Base-by-base conservation (phyloP, 805 yeast genomes). In the Yarrowia sp. region DNA sequence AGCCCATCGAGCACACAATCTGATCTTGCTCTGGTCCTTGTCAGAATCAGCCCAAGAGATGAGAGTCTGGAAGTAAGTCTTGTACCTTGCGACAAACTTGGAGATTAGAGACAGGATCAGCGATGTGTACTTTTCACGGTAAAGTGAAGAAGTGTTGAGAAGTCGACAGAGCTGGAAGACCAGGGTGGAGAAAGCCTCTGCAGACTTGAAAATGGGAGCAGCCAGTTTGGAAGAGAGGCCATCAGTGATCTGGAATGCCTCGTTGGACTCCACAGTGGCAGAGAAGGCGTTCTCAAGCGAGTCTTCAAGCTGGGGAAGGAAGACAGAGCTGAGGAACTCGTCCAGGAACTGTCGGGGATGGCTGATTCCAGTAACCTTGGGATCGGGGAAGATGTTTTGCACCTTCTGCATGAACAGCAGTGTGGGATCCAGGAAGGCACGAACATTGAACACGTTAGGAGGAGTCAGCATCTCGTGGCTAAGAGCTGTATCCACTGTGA, bases 391-490 rank as follows among this genome's bases (percentile, higher is more conserved):
- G 5, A 83, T 74, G 2, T 82, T 73, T 11, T 82, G 79, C 0
- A 90, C 79, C 1, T 90, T 87, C 55, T 90, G 87, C 35, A 87
- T 81, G 74, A 91, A 91, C 12, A 87, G 79, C 59, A 91, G 81
- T 46, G 91, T 86, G 46, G 90, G 88, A 69, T 90, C 97, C 61
- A 91, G 77, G 15, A 92, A 84, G 5, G 90, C 83, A 72, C 93
- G 84, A 89, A 93, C 91, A 73, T 92, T 91, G 77, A 89, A 87
- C 15, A 92, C 83, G 74, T 87, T 87, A 2, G 91, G 87, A 0
- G 87, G 86, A 2, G 90, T 89, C 46, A 91, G 77, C 3, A 87
- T 83, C 70, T 89, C 87, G 67, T 88, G 88, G 72, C 85, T 83
- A 26, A 86, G 81, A 70, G 82, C 83, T 2, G 85, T 80, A 71